Evolutionary conservation across 768 basidiomycete species (phyloP).

Genomic region (Myochromella boudieri): DNA sequence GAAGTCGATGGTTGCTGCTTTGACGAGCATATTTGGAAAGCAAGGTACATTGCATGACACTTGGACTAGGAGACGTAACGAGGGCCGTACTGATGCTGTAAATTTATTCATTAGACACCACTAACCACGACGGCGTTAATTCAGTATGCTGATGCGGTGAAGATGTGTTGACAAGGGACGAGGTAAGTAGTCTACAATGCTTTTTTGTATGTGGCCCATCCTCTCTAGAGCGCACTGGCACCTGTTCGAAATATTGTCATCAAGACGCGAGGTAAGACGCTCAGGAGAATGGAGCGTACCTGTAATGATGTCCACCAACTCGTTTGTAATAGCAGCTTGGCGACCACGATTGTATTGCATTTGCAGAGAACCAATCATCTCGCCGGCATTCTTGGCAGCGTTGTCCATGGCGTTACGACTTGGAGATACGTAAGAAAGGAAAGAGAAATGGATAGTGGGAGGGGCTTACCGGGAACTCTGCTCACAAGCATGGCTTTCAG

Average conservation of each 20-base stretch:
- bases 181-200: constrained; percentile 10
- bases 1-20: no score
- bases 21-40: no score
- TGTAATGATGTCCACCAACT: constrained; percentile 90
- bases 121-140: no score
- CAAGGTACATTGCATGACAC: no score
- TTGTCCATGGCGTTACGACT: constrained; percentile 99
- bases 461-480: constrained; percentile 76
- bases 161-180: no score
- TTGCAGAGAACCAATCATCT: constrained; percentile 86
- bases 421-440: constrained; percentile 1
- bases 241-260: constrained; percentile 23
- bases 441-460: not conserved
- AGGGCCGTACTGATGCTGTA: no score
- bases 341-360: constrained; percentile 99
- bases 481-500: constrained; percentile 95
- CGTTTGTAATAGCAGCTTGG: constrained; percentile 96
- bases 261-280: not conserved
- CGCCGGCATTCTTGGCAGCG: constrained; percentile 95
- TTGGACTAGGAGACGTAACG: no score
- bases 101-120: no score
- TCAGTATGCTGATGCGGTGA: no score
- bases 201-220: constrained; percentile 12
- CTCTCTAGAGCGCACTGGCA: constrained; percentile 44
- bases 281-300: constrained; percentile 45